phyloP scores from a whole-genome alignment of 768 basidiomycete species.

The Neoboletus subvelutipes region DNA sequence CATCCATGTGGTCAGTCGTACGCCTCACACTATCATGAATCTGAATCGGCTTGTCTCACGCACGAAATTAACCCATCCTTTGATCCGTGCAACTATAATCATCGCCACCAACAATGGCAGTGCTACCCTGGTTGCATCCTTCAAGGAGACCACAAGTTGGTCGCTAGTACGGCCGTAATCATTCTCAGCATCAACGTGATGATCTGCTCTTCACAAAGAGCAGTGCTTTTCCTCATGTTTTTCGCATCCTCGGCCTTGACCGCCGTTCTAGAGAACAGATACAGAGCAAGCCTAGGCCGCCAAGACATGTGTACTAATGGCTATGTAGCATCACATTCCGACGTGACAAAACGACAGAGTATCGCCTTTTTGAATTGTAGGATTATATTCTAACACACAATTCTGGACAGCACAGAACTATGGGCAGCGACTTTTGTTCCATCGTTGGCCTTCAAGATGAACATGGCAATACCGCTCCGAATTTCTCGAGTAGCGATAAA shows the following conservation, averaged over 20 bases:
- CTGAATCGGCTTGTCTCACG: not conserved
- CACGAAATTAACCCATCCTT: not conserved
- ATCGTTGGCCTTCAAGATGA: constrained; percentile 90
- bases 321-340: no score
- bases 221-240: not conserved
- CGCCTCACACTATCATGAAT: not conserved
- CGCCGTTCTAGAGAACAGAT: not conserved
- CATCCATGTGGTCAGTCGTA: not conserved
- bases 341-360: not conserved
- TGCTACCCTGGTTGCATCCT: not conserved
- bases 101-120: not conserved
- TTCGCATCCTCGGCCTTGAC: not conserved
- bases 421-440: constrained; percentile 65
- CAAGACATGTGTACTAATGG: no score
- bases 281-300: no score
- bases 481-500: constrained; percentile 56
- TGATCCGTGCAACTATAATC: not conserved
- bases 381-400: not conserved
- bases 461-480: constrained; percentile 91
- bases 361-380: not conserved
- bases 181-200: no score
- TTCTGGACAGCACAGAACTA: constrained; percentile 60
- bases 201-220: no score
- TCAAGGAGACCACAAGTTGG: no score
- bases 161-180: no score